Conservation (phyloP, 2,329 filamentous ascomycete genomes). For the Trichocomaceae sp. region DNA sequence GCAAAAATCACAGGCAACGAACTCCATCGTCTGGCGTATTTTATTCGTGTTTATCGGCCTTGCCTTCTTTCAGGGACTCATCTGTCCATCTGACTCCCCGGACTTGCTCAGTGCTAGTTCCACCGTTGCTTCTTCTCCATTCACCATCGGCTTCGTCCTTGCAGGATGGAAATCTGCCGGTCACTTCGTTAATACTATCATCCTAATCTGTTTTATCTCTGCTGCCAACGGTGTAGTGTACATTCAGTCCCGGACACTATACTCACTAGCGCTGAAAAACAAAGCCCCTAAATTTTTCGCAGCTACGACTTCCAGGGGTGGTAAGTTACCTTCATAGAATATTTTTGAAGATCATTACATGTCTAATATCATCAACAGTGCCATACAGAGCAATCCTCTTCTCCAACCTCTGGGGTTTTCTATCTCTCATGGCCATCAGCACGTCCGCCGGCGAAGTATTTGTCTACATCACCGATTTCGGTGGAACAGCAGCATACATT, state of each 20-base stretch:
- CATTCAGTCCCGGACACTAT: constrained; percentile 3
- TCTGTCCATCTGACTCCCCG: not conserved
- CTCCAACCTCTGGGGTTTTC: not conserved
- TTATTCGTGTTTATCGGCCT: not conserved
- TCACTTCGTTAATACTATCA: not conserved
- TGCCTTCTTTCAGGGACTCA: not conserved
- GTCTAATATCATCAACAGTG: not conserved
- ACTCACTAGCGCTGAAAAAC: not conserved
- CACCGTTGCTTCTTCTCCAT: not conserved
- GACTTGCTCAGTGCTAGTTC: not conserved
- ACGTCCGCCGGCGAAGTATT: not conserved
- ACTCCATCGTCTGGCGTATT: not conserved
- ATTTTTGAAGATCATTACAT: no score
- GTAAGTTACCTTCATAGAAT: not conserved
- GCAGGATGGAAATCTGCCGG: constrained; percentile 1
- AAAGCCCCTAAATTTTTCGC: not conserved
- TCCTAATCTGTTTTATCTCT: not conserved
- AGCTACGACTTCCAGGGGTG: not conserved
- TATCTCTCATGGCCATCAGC: not conserved
- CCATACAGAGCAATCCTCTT: constrained; percentile 1
- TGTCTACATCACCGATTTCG: not conserved
- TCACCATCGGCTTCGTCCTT: not conserved
- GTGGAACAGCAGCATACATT: not conserved
- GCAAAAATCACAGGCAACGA: not conserved
- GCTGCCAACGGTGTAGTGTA: constrained; percentile 6